These are phyloP conservation scores for Candida arabinofermentans DNA, from an alignment of 805 yeast species.

Conservation along the genomic window DNA sequence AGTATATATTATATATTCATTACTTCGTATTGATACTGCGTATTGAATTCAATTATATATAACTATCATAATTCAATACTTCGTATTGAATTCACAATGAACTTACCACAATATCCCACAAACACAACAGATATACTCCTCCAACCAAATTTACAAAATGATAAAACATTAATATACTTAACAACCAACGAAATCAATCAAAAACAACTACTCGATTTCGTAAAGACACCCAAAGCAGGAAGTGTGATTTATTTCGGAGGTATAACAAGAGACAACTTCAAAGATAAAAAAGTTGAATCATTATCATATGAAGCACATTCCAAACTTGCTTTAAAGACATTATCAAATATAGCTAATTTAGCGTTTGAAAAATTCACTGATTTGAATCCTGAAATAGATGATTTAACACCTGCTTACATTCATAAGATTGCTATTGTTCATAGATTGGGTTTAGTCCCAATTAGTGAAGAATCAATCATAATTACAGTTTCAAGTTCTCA, in stretches of 20 bases:
- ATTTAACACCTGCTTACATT: conserved; percentile 16
- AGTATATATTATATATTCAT: too few relatives aligned
- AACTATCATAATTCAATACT: too few relatives aligned
- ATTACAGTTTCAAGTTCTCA: conserved; percentile 43
- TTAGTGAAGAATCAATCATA: conserved; percentile 42
- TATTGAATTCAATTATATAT: too few relatives aligned
- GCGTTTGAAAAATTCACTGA: conserved; percentile 27
- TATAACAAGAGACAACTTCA: conserved; percentile 43
- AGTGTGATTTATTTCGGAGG: conserved; percentile 49
- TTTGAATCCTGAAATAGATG: not conserved
- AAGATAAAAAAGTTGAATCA: conserved; percentile 35
- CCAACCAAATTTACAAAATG: conserved; percentile 2
- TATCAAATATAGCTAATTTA: conserved; percentile 32
- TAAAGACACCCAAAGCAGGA: conserved; percentile 41
- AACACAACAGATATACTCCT: not conserved
- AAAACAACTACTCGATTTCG: conserved; percentile 32
- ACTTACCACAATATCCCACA: not conserved
- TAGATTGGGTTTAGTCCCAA: conserved; percentile 45
- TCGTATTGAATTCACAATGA: too few relatives aligned
- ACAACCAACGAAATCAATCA: conserved; percentile 21
- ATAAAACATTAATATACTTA: conserved; percentile 16
- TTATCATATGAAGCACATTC: conserved; percentile 45
- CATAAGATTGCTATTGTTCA: conserved; percentile 40
- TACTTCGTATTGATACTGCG: too few relatives aligned
- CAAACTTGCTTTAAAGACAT: conserved; percentile 37